Conservation (phyloP, 2,329 filamentous ascomycete species). For the Ramularia collo-cygni region DNA sequence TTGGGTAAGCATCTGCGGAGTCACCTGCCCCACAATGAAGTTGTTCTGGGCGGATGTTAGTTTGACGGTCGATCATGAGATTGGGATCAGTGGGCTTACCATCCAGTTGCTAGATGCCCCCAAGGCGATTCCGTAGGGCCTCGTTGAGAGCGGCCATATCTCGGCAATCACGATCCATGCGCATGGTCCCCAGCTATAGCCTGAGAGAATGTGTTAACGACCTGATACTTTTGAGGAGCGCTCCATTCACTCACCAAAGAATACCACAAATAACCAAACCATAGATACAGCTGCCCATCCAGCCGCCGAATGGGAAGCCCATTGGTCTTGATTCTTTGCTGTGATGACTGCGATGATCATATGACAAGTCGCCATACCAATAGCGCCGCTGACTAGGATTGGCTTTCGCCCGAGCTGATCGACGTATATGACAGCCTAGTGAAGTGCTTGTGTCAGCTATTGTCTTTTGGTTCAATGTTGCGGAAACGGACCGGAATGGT, state of each 20-base stretch:
- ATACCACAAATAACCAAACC: slow-evolving; percentile 68
- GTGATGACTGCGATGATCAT: slow-evolving; percentile 51
- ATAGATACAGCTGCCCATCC: slow-evolving; percentile 65
- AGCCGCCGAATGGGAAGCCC: slow-evolving; percentile 50
- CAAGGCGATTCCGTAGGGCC: slow-evolving; percentile 64
- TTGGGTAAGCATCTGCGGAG: slow-evolving; percentile 57
- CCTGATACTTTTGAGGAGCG: no score
- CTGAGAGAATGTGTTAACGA: neutral
- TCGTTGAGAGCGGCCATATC: slow-evolving; percentile 64
- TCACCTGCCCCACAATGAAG: slow-evolving; percentile 58
- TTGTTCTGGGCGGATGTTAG: slow-evolving; percentile 44
- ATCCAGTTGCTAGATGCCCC: slow-evolving; percentile 48
- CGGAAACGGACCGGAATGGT: slow-evolving; percentile 49
- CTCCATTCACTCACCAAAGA: no score
- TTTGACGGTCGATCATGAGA: slow-evolving; percentile 25
- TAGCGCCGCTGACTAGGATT: slow-evolving; percentile 32
- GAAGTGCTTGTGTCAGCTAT: neutral
- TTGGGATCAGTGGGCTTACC: slow-evolving; percentile 29
- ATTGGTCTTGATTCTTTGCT: slow-evolving; percentile 55
- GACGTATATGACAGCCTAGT: slow-evolving; percentile 50
- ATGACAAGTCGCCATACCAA: slow-evolving; percentile 43
- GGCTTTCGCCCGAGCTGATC: slow-evolving; percentile 47
- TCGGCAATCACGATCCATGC: slow-evolving; percentile 65
- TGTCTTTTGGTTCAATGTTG: neutral
- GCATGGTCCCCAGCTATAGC: slow-evolving; percentile 56